Conservation (phyloP, 2,329 filamentous ascomycete species). For the Coniochaeta pulveracea region DNA sequence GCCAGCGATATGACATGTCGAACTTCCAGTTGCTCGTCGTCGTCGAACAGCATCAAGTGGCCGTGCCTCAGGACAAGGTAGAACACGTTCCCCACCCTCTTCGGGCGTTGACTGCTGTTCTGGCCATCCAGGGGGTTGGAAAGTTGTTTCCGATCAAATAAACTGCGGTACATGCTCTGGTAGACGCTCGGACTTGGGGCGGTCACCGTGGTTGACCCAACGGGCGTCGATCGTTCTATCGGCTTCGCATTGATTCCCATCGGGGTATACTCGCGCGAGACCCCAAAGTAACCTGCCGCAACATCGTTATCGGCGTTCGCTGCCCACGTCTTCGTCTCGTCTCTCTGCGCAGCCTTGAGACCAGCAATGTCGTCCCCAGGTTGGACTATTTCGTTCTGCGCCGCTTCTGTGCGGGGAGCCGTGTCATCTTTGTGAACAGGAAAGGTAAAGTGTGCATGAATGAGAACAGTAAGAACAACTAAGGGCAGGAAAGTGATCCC, state of each 20-base stretch:
- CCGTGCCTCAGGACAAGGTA: conserved; percentile 89
- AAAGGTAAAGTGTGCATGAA: conserved; percentile 59
- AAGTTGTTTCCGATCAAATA: conserved; percentile 70
- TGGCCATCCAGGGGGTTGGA: conserved; percentile 34
- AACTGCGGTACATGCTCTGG: conserved; percentile 93
- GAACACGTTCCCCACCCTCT: conserved; percentile 75
- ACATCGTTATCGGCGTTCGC: conserved; percentile 58
- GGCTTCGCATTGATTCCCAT: conserved; percentile 89
- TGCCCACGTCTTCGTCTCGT: conserved; percentile 42
- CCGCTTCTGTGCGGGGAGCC: conserved; percentile 14
- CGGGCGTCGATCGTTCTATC: conserved; percentile 72
- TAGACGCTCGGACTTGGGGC: conserved; percentile 88
- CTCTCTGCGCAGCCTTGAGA: conserved; percentile 50
- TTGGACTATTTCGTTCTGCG: conserved; percentile 34
- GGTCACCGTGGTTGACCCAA: conserved; percentile 62
- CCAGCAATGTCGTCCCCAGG: conserved; percentile 53
- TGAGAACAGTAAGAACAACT: conserved; percentile 45
- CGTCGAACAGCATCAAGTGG: conserved; percentile 95
- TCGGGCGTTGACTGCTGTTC: conserved; percentile 40
- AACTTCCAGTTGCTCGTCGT: conserved; percentile 89
- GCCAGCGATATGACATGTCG: conserved; percentile 90
- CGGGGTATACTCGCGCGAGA: conserved; percentile 84
- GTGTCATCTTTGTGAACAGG: conserved; percentile 36
- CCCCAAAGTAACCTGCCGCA: conserved; percentile 87
- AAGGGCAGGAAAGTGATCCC: conserved; percentile 82